phyloP scores from a whole-genome alignment of 805 yeast species.

The Ogataea ramenticola region DNA sequence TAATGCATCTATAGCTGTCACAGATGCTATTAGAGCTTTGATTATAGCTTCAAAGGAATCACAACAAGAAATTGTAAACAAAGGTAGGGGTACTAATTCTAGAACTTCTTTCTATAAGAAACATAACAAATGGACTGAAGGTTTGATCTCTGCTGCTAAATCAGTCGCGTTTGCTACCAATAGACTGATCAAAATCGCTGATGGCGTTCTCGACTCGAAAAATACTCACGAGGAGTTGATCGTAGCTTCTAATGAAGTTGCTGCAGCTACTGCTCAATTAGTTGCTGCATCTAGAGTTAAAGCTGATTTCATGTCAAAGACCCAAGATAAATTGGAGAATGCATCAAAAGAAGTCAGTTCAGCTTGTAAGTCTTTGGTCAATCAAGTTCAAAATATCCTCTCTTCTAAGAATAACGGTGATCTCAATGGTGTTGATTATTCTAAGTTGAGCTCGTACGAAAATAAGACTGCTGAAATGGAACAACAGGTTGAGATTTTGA shows the following conservation, averaged over 20 bases:
- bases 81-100: conserved; percentile 58
- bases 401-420: conserved; percentile 18
- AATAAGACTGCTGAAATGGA: conserved; percentile 86
- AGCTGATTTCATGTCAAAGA: conserved; percentile 66
- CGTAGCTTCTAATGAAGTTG: conserved; percentile 87
- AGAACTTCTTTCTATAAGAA: conserved; percentile 75
- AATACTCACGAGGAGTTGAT: conserved; percentile 76
- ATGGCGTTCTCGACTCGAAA: conserved; percentile 58
- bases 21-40: conserved; percentile 66
- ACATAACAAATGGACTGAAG: conserved; percentile 91
- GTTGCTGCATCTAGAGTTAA: conserved; percentile 89
- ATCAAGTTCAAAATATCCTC: conserved; percentile 58
- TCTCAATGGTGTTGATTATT: conserved; percentile 49
- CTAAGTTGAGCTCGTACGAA: conserved; percentile 65
- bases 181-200: conserved; percentile 77
- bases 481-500: conserved; percentile 84
- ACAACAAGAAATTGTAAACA: conserved; percentile 64
- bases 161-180: conserved; percentile 81
- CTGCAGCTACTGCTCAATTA: conserved; percentile 86
- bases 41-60: conserved; percentile 73
- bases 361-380: conserved; percentile 72
- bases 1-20: conserved; percentile 72
- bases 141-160: conserved; percentile 82
- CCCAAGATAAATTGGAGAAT: conserved; percentile 65
- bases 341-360: conserved; percentile 62